Evolutionary conservation across 2,329 filamentous ascomycete genomes (phyloP).

Genomic region (Calcarisporium arbuscula): DNA sequence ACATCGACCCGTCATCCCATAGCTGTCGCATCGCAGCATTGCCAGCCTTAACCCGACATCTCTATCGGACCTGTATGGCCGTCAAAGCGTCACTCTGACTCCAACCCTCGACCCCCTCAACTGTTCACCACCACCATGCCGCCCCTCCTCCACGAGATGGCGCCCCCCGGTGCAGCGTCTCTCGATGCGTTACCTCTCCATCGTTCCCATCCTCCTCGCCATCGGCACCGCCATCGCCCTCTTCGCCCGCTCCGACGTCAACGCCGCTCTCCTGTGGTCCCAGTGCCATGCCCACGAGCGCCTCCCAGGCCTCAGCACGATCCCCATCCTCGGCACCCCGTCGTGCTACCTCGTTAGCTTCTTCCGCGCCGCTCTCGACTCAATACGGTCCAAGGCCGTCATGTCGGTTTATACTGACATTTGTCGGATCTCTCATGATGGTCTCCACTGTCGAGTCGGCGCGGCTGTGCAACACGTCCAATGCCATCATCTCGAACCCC

Average conservation of each 20-base stretch:
- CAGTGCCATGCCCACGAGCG: constrained; percentile 45
- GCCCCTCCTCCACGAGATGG: constrained; percentile 12
- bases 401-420: constrained; percentile 37
- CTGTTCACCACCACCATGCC: background rate
- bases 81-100: too few relatives aligned
- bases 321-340: constrained; percentile 39
- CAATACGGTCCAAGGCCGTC: constrained; percentile 32
- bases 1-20: too few relatives aligned
- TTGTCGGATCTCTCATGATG: constrained; percentile 41
- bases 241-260: constrained; percentile 42
- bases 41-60: too few relatives aligned
- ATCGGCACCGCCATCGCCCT: constrained; percentile 33
- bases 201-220: constrained; percentile 41
- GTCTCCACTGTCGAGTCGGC: constrained; percentile 44
- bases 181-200: constrained; percentile 44
- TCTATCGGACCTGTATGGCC: too few relatives aligned
- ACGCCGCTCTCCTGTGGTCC: constrained; percentile 45
- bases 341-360: constrained; percentile 45
- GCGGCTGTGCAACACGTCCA: constrained; percentile 32
- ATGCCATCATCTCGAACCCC: constrained; percentile 29
- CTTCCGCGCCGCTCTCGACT: constrained; percentile 37
- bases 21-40: too few relatives aligned
- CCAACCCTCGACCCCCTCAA: background rate
- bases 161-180: constrained; percentile 46
- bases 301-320: constrained; percentile 35